phyloP scores from a whole-genome alignment of 345 rosid genomes.

The Eucalyptus tenuipes region DNA sequence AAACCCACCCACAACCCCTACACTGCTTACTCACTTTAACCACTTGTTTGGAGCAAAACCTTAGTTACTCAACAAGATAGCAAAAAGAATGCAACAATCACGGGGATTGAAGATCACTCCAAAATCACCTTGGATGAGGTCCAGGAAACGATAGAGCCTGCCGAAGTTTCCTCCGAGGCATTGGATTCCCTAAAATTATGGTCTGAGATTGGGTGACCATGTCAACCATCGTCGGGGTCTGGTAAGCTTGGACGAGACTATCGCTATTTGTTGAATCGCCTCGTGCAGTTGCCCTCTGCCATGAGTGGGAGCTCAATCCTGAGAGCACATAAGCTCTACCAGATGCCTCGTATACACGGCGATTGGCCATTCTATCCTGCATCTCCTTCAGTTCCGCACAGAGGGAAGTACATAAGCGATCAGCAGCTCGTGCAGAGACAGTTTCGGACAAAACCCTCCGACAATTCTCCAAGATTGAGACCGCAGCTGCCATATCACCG shows the following conservation, averaged over 20 bases:
- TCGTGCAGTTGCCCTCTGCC: slow-evolving; percentile 97
- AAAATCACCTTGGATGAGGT: slow-evolving; percentile 43
- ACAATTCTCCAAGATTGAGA: slow-evolving; percentile 56
- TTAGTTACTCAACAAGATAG: background rate
- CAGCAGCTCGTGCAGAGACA: slow-evolving; percentile 48
- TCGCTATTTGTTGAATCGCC: slow-evolving; percentile 73
- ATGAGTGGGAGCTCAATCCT: slow-evolving; percentile 92
- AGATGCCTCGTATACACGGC: slow-evolving; percentile 62
- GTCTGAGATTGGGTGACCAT: slow-evolving; percentile 96
- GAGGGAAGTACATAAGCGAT: slow-evolving; percentile 51
- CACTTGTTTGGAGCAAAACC: background rate
- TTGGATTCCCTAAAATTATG: slow-evolving; percentile 33
- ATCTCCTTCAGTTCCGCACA: slow-evolving; percentile 83
- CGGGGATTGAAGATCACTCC: background rate
- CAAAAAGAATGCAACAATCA: background rate
- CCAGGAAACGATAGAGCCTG: slow-evolving; percentile 65
- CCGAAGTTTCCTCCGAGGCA: slow-evolving; percentile 43
- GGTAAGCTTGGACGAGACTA: slow-evolving; percentile 68
- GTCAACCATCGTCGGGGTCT: slow-evolving; percentile 85
- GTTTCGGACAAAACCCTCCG: slow-evolving; percentile 38
- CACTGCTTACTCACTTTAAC: background rate
- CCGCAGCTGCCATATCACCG: slow-evolving; percentile 59
- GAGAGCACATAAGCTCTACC: slow-evolving; percentile 94
- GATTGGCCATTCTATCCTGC: slow-evolving; percentile 91
- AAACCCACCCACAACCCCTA: background rate